Percentiles rank a stretch among this genome's conserved stretches.
Conservation (phyloP, 768 basidiomycete species). For the Psilocybe subaeruginosa region DNA sequence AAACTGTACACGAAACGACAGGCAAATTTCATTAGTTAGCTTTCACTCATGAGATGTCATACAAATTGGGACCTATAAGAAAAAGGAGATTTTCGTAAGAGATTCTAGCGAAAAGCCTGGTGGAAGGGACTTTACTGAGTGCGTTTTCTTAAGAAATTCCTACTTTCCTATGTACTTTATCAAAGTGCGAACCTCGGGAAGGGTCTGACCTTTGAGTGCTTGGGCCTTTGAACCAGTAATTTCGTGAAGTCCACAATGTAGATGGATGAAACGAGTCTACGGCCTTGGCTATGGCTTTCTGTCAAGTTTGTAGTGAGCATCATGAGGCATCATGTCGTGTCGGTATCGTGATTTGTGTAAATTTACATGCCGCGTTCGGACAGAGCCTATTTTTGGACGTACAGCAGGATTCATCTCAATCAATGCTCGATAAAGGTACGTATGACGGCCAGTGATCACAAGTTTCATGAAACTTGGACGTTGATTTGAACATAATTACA, state of each 20-base stretch:
- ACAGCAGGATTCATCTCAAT: not conserved
- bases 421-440: not conserved
- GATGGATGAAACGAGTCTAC: not conserved
- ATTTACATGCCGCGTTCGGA: not conserved
- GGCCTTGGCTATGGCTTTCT: not conserved
- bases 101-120: too few relatives aligned
- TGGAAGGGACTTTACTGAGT: not conserved
- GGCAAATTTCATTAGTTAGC: too few relatives aligned
- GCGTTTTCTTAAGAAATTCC: not conserved
- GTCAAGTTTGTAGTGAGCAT: not conserved
- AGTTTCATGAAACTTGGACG: not conserved
- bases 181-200: not conserved
- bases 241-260: not conserved
- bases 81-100: too few relatives aligned
- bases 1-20: not conserved
- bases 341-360: too few relatives aligned
- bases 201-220: not conserved
- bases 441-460: not conserved
- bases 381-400: not conserved
- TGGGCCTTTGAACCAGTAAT: too few relatives aligned
- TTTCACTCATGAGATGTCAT: not conserved
- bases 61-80: not conserved
- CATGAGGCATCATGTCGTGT: too few relatives aligned
- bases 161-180: too few relatives aligned
- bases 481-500: not conserved